These are phyloP conservation scores for Sergeia podlipaevii DNA, from an alignment of 208 protist genomes.

Conservation along the genomic window DNA sequence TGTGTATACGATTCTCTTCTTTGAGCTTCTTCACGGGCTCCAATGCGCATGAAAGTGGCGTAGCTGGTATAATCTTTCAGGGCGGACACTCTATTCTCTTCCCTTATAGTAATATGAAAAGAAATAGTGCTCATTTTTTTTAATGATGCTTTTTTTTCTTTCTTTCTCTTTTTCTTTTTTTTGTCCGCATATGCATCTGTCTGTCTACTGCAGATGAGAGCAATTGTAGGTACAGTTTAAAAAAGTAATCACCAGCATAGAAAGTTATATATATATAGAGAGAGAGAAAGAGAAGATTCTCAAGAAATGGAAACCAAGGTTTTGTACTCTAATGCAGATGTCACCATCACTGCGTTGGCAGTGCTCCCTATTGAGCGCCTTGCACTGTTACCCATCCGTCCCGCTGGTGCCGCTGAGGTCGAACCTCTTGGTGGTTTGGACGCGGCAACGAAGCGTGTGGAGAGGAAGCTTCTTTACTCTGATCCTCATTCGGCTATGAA, in stretches of 20 bases:
- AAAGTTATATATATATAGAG: neutral
- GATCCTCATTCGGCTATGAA: neutral
- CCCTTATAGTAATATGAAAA: slow-evolving; percentile 4
- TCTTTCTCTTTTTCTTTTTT: slow-evolving; percentile 3
- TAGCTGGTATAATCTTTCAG: too few species aligned
- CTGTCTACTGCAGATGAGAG: too few species aligned
- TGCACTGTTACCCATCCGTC: neutral
- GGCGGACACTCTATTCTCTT: too few species aligned
- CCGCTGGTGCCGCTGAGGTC: neutral
- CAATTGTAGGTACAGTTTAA: too few species aligned
- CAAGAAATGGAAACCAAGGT: slow-evolving; percentile 24
- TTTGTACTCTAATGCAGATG: slow-evolving; percentile 21
- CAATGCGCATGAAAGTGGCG: too few species aligned
- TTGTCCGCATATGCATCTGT: too few species aligned
- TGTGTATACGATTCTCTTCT: too few species aligned
- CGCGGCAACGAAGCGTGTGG: neutral
- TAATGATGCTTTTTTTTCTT: slow-evolving; percentile 1
- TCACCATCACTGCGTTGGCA: slow-evolving; percentile 17
- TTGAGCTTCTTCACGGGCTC: too few species aligned
- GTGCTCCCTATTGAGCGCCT: slow-evolving; percentile 15
- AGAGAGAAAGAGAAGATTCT: neutral
- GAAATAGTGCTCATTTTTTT: neutral
- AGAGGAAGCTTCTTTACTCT: slow-evolving; percentile 1
- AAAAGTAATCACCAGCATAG: slow-evolving; percentile 1
- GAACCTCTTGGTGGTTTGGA: neutral